Evolutionary conservation across 2,329 filamentous ascomycete species (phyloP).

Genomic region (Fusarium kyushuense): DNA sequence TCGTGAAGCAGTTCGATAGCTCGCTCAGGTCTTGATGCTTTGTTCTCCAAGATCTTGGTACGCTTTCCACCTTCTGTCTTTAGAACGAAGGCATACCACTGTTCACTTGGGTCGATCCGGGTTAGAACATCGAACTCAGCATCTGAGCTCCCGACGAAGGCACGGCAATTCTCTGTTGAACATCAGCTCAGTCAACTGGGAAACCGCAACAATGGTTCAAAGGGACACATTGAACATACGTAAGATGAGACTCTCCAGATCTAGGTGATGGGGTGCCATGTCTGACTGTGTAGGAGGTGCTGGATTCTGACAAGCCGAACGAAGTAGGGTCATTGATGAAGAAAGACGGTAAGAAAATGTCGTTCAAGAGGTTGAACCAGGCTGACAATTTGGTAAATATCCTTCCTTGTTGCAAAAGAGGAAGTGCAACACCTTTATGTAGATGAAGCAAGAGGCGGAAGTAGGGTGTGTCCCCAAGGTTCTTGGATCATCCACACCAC

Average conservation of each 20-base stretch:
- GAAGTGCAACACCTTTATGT: constrained; percentile 34
- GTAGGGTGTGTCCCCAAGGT: background rate
- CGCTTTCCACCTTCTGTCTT: constrained; percentile 46
- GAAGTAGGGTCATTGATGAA: constrained; percentile 35
- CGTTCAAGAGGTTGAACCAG: background rate
- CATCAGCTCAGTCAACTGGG: constrained; percentile 6
- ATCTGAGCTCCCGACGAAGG: constrained; percentile 41
- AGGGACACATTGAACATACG: constrained; percentile 9
- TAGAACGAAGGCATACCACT: constrained; percentile 47
- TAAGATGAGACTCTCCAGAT: constrained; percentile 28
- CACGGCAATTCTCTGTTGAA: constrained; percentile 46
- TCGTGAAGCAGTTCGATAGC: constrained; percentile 55
- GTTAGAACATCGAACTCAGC: constrained; percentile 44
- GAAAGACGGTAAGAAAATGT: background rate
- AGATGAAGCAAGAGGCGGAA: background rate
- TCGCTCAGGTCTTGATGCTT: constrained; percentile 46
- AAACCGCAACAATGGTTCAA: background rate
- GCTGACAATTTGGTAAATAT: background rate
- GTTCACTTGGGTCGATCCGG: constrained; percentile 38
- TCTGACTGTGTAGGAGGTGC: constrained; percentile 17
- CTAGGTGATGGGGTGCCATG: constrained; percentile 26
- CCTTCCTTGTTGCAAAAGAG: background rate
- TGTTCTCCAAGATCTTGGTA: constrained; percentile 50
- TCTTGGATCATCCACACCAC: constrained; percentile 3
- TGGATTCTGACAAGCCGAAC: constrained; percentile 13